Evolutionary conservation across 805 yeast species (phyloP), one percentile per base, ranked within the genome.

Genomic region (Lipomyces spencermartinsiae): DNA sequence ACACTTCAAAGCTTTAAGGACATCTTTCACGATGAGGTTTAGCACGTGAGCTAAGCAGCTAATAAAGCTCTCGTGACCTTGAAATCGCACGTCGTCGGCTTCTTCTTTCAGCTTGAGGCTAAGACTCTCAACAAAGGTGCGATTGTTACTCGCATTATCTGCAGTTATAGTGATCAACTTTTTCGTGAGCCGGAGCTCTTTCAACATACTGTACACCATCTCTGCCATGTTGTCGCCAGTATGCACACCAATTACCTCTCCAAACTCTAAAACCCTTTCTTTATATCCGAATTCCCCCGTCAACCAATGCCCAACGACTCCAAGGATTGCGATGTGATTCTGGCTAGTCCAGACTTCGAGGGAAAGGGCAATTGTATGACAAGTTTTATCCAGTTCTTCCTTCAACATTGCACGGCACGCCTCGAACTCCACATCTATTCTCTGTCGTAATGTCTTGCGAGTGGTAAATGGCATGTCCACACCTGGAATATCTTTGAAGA

Each of bases 401-500:
- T 54, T 54, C 57, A 29, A 54, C 4, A 1, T 2, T 54, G 34
- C 49, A 43, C 49, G 49, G 49, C 22, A 43, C 22, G 19, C 19
- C 49, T 53, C 57, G 19, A 54, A 54, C 57, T 31, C 57, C 4
- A 16, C 31, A 1, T 31, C 57, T 7, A 54, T 54, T 29, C 57
- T 25, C 2, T 53, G 34, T 31, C 34, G 16, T 31, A 54, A 10
- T 54, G 57, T 22, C 34, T 54, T 51, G 31, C 55, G 55, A 22
- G 57, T 14, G 31, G 34, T 54, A 54, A 25, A 54, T 31, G 57
- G 57, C 34, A 54, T 14, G 34, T 54, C 19, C 34, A 29, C 57
- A 54, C 34, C 57, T 14, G 57, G 57, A 53, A 53, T 53, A 22
- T 19, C 57, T 25, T 53, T 53, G 57, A 53, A 53, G 57, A 31